Evolutionary conservation across 2,329 filamentous ascomycete species (phyloP), one percentile per base, ranked within the genome.

Genomic region (Fusarium nurragi): DNA sequence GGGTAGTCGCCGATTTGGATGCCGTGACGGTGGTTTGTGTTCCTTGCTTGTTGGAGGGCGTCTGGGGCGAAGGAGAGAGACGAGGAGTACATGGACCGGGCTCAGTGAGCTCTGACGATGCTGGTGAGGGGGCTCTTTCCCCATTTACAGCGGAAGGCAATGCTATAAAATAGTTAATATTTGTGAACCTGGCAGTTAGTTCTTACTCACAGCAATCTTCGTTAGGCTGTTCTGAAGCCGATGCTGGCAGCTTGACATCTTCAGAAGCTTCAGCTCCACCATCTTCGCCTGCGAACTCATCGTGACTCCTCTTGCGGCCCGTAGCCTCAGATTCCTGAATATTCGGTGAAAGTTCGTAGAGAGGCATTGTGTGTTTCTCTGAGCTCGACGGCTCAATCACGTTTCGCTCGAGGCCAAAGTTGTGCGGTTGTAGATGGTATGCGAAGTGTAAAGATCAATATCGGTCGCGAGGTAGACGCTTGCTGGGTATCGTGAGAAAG

Each of bases 321-420:
- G 73, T 74, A 19, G 73, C 66, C 47, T 83, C 80, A 22, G 77
- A 73, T 68, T 83, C 80, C 70, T 80, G 78, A 26, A 83, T 77
- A 60, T 85, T 85, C 13, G 78, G 73, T 18, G 83, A 81, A 71
- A 84, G 76, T 50, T 79, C 76, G 40, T 78, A 74, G 23, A 86
- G 75, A 71, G 84, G 79, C 83, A 85, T 85, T 62, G 54, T 45
- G 49, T 55, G 36, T 25, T 54, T 19, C 51, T 34, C 18, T 2
- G 60, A 53, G 62, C 45, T 45, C 32, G n/a, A 21, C 25, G 43
- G 47, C 54, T 60, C 40, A 11, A 52, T 23, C 40, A 23, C 16
- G 32, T 11, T 44, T 55, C 50, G 47, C 38, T 25, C 38, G 21
- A 25, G 19, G 39, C 45, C 40, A 37, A 28, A 19, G 10, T n/a